phyloP scores from a whole-genome alignment of 306 rosid species.

The Trifolium fragiferum region DNA sequence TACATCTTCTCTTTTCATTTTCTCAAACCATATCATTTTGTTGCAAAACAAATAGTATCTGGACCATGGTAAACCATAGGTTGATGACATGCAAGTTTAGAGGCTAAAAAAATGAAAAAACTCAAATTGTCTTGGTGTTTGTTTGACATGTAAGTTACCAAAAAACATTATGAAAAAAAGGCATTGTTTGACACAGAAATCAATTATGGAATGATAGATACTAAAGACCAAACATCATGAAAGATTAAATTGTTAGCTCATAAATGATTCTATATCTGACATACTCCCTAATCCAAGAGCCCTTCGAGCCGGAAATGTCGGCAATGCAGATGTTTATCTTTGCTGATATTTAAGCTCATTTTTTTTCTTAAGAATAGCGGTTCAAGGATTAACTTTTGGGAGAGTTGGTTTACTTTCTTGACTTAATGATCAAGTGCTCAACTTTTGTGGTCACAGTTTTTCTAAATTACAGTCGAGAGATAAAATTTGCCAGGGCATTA shows the following conservation, averaged over 20 bases:
- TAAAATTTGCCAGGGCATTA: neutral
- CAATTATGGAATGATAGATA: neutral
- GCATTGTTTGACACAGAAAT: neutral
- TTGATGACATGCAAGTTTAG: neutral
- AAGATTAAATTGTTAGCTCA: neutral
- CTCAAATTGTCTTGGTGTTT: conserved; percentile 3
- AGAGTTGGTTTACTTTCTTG: neutral
- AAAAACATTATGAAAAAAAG: neutral
- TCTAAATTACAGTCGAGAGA: neutral
- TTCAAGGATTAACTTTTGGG: neutral
- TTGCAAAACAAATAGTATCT: neutral
- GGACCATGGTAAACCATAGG: neutral
- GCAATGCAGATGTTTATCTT: neutral
- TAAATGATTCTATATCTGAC: neutral
- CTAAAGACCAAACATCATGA: neutral
- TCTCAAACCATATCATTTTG: neutral
- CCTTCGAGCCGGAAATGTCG: neutral
- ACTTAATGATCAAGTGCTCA: neutral
- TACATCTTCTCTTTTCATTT: neutral
- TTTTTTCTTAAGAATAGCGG: neutral
- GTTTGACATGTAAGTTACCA: neutral
- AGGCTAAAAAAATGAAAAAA: neutral
- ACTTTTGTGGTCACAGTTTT: neutral
- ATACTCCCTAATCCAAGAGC: neutral
- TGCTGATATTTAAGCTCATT: neutral